Evolutionary conservation across 108 stramenopile genomes (phyloP).

Genomic region (Poteriospumella lacustris): DNA sequence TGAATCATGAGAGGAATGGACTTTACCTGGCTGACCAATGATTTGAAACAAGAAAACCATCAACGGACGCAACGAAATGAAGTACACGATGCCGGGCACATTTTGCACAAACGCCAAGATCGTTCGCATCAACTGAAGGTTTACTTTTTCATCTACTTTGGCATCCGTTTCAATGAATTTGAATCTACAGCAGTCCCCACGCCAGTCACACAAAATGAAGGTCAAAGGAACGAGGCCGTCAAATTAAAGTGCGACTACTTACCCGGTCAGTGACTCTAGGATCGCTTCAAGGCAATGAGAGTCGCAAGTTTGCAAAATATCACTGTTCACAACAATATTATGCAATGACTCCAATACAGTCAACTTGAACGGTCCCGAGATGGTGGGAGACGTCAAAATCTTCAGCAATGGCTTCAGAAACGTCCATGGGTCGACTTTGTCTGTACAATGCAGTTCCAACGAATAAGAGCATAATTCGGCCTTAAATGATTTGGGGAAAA

Average conservation of each 20-base stretch:
- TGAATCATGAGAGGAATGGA: neutral
- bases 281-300: neutral
- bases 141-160: neutral
- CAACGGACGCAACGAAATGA: neutral
- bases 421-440: neutral
- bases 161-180: conserved; percentile 20
- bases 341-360: conserved; percentile 11
- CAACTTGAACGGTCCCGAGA: conserved; percentile 14
- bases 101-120: neutral
- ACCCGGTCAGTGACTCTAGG: neutral
- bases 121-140: neutral
- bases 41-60: neutral
- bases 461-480: neutral
- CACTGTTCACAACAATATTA: neutral
- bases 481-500: neutral
- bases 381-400: neutral
- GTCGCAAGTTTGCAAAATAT: neutral
- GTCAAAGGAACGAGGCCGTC: neutral
- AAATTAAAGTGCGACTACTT: neutral
- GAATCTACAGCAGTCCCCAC: neutral
- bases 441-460: neutral
- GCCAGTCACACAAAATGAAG: neutral
- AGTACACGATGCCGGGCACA: neutral
- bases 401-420: neutral
- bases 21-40: neutral